Evolutionary conservation across 1,284 basidiomycete species (phyloP), one percentile per base, ranked within the genome.

Genomic region (Sutorius eximius): DNA sequence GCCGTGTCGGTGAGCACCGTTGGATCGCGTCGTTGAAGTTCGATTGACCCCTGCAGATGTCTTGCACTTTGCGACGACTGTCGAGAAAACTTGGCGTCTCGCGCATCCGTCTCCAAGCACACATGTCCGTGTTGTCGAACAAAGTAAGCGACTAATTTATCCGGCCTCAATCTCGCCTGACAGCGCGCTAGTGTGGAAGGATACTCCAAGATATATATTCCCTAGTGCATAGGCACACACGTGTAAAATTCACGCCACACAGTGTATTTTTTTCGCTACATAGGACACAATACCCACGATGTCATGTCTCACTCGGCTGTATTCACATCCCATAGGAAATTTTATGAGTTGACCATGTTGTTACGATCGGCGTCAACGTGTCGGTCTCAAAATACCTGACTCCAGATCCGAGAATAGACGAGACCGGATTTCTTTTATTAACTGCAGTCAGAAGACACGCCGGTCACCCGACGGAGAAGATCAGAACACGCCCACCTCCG

Each of bases 41-140:
- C 11, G 50, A 58, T 51, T 65, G 43, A 65, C 51, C 1, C 30
- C 22, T 7, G 20, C 59, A 88, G 86, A 55, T 90, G 87, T 64
- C 75, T 90, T 27, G 80, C 86, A 2, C 75, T 90, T 64, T 90
- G 87, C 60, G 85, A 90, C 61, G 81, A 81, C 58, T 90, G 87
- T 64, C 77, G 87, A 52, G 82, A 83, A 64, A 84, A 85, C 57
- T 70, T 90, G 45, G 85, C 86, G 6, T 80, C 83, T 1, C 79
- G 83, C 20, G 77, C 81, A 34, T 73, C 82, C 0, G 79, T 83
- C 16, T 81, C 82, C 10, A 88, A 86, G 62, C 88, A 90, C 61
- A 74, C 78, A 2, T 90, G 88, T 64, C 87, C 87, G 0, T 90
- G 88, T 62, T 90, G 87, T 71, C 78, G 88, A 58, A 78, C 80